These are phyloP conservation scores for Globisporangium lucens DNA, from an alignment of 352 stramenopile species.

Conservation along the genomic window DNA sequence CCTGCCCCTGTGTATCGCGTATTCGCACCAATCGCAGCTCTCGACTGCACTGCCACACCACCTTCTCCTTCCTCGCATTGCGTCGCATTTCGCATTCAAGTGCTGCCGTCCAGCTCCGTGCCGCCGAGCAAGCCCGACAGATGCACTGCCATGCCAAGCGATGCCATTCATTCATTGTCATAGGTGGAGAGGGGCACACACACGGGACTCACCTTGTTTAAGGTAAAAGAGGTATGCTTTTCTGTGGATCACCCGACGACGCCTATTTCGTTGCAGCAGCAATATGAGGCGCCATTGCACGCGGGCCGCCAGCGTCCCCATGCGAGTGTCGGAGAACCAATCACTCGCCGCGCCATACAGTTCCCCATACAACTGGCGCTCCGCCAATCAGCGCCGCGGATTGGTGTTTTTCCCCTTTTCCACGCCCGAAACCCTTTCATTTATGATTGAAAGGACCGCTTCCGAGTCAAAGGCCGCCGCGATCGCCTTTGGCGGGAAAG, in stretches of 20 bases:
- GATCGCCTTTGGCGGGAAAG: constrained; percentile 6
- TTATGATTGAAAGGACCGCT: not conserved
- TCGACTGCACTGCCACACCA: not conserved
- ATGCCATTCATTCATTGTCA: constrained; percentile 1
- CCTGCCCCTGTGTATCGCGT: not conserved
- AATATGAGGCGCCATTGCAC: constrained; percentile 11
- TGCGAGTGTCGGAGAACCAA: constrained; percentile 73
- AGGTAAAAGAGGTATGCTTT: constrained; percentile 73
- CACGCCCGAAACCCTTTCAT: not conserved
- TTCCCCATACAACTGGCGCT: constrained; percentile 26
- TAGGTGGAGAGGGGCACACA: not conserved
- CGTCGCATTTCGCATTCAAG: not conserved
- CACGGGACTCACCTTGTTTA: constrained; percentile 79
- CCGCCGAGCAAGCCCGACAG: not conserved
- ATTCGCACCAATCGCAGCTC: not conserved
- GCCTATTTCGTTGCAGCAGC: constrained; percentile 50
- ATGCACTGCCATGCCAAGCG: not conserved
- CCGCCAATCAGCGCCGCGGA: constrained; percentile 34
- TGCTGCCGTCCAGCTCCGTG: not conserved
- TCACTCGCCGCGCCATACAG: constrained; percentile 70
- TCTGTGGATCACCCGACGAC: constrained; percentile 62
- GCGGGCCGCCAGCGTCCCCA: not conserved
- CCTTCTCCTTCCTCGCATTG: not conserved
- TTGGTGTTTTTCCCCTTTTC: constrained; percentile 12
- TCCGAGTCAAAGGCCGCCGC: not conserved